Evolutionary conservation across 2,329 filamentous ascomycete species (phyloP).

Genomic region (Diaporthe destruens): DNA sequence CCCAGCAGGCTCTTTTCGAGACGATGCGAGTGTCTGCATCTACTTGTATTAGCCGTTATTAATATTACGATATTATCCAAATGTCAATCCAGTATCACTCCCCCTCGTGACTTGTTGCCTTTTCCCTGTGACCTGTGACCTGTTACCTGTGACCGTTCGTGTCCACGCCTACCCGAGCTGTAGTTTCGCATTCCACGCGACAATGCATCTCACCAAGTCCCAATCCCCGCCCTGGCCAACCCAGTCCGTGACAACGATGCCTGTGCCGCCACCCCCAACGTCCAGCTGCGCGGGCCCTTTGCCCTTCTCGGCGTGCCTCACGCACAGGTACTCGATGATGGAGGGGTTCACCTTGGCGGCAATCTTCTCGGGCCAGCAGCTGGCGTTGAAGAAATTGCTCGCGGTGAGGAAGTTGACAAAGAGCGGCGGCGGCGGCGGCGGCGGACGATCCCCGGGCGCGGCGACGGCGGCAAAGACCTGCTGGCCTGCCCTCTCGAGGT

Average conservation of each 20-base stretch:
- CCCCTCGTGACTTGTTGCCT: not conserved
- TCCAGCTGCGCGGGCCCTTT: constrained; percentile 63
- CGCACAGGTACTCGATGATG: constrained; percentile 72
- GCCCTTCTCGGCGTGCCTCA: constrained; percentile 65
- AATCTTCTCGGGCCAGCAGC: constrained; percentile 94
- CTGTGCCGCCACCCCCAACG: constrained; percentile 81
- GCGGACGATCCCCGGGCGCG: constrained; percentile 35
- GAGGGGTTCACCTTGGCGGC: constrained; percentile 89
- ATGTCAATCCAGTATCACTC: not conserved
- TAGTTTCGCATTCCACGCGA: constrained; percentile 87
- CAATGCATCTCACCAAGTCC: constrained; percentile 88
- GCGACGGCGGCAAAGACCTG: constrained; percentile 58
- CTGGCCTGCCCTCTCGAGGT: constrained; percentile 79
- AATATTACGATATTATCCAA: constrained; percentile 10
- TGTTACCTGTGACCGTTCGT: not conserved
- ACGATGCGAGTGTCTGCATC: constrained; percentile 9
- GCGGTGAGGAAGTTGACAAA: constrained; percentile 93
- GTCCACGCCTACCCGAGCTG: constrained; percentile 55
- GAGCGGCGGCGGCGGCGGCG: constrained; percentile 73
- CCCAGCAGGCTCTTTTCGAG: not conserved
- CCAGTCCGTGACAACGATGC: constrained; percentile 94
- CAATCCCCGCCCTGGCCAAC: constrained; percentile 89
- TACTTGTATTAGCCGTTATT: constrained; percentile 16
- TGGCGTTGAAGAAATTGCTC: constrained; percentile 93
- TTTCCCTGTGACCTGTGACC: not conserved